These are phyloP conservation scores for Furcasterigmium furcatum DNA, from an alignment of 2,329 filamentous ascomycete species.

Conservation along the genomic window DNA sequence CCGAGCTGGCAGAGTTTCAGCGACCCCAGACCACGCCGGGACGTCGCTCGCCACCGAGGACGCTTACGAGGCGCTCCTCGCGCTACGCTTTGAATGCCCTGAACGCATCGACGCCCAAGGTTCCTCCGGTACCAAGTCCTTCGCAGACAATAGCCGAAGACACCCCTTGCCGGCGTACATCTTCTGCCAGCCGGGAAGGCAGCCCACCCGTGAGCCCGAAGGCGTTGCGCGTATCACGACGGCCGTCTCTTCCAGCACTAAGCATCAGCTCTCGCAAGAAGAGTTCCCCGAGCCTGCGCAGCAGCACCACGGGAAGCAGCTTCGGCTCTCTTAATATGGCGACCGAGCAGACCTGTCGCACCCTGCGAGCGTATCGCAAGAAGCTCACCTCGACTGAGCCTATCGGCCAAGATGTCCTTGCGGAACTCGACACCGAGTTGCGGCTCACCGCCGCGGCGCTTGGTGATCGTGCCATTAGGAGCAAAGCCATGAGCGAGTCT, in stretches of 20 bases:
- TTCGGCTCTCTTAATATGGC: constrained; percentile 58
- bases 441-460: constrained; percentile 60
- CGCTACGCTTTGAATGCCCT: constrained; percentile 39
- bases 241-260: constrained; percentile 53
- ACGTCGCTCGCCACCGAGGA: constrained; percentile 53
- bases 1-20: constrained; percentile 80
- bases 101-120: constrained; percentile 30
- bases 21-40: constrained; percentile 43
- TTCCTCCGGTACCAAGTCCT: constrained; percentile 36
- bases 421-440: constrained; percentile 62
- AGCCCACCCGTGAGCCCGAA: constrained; percentile 51
- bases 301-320: constrained; percentile 17
- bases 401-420: constrained; percentile 54
- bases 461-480: constrained; percentile 52
- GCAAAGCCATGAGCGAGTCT: constrained; percentile 53
- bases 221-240: constrained; percentile 34
- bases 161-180: constrained; percentile 45
- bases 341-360: constrained; percentile 62
- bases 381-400: constrained; percentile 56
- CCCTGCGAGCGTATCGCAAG: constrained; percentile 59
- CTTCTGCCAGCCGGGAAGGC: constrained; percentile 36
- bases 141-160: constrained; percentile 37
- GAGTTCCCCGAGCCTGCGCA: constrained; percentile 41
- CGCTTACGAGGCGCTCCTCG: constrained; percentile 52
- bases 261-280: constrained; percentile 45